Evolutionary conservation across 2,329 filamentous ascomycete genomes (phyloP), one percentile per base, ranked within the genome.

Genomic region (Massarina eburnea): DNA sequence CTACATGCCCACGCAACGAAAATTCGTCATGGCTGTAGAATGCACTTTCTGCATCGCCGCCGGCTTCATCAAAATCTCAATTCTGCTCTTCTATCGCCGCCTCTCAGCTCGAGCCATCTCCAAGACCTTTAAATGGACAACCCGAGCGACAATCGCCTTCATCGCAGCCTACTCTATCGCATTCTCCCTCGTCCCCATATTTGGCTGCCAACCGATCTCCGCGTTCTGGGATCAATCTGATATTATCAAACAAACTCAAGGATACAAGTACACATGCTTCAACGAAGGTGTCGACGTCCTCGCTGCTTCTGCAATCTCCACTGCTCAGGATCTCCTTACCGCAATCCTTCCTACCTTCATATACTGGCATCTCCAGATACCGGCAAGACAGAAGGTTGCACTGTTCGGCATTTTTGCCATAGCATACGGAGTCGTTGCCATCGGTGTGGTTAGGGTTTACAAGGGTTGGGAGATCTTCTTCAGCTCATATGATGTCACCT

Each of bases 41-140:
- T 49, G 50, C 21, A 40, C 57, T 10, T 69, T 67, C 40, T 61
- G 61, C 36, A n/a, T 51, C 3, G 54, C 52, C 3, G 55, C 62
- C 2, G 64, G 65, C 0, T 40, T 67, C 1, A 57, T 67, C 39
- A 69, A 69, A 34, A 55, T 69, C 10, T 67, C 64, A 8, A 67
- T 69, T 14, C 54, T 69, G 3, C 51, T 64, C 2, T 67, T 66
- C 44, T 67, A 64, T 27, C 58, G 62, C 4, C 58, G 64, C 1
- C 51, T 67, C 1, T 60, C 58, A 8, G 45, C 61, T 10, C 58
- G 62, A 8, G 56, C 54, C 2, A 51, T 66, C 2, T 66, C 63
- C 4, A 55, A 39, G 1, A 26, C 36, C 3, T 67, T 66, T 29
- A 52, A 53, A 32, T 61, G 55, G 53, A 49, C 49, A 1, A 64